Percentiles rank a stretch among this genome's conserved stretches.
These are phyloP conservation scores for Rhizophagus sp. DNA, from an alignment of 192 early-diverging fungal species.

Conservation along the genomic window DNA sequence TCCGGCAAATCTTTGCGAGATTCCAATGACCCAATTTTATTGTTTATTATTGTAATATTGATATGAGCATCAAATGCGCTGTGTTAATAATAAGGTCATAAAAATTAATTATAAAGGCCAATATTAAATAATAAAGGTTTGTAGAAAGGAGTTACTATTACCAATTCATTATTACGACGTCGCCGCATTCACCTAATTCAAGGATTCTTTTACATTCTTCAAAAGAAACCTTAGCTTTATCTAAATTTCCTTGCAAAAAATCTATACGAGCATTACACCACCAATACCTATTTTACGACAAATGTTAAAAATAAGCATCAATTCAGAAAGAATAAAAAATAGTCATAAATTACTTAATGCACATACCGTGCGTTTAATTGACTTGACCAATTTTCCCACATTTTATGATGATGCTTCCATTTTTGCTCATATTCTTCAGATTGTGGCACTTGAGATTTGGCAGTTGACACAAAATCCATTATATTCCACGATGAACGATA, in stretches of 20 bases:
- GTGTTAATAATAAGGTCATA: neutral
- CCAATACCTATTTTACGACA: neutral
- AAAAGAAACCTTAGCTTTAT: neutral
- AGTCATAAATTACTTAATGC: neutral
- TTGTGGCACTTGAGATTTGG: too few relatives aligned
- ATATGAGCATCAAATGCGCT: slow-evolving; percentile 18
- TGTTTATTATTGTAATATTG: slow-evolving; percentile 8
- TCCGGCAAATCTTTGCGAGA: neutral
- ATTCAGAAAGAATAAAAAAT: neutral
- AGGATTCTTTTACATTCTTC: neutral
- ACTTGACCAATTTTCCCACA: slow-evolving; percentile 4
- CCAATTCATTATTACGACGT: slow-evolving; percentile 5
- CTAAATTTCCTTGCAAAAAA: slow-evolving; percentile 7
- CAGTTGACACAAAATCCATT: neutral
- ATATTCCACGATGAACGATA: neutral
- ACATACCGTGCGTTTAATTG: neutral
- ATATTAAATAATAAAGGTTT: neutral
- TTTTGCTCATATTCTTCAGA: neutral
- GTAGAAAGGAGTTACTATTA: neutral
- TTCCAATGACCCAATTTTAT: slow-evolving; percentile 7
- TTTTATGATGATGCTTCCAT: neutral
- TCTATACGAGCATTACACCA: slow-evolving; percentile 8
- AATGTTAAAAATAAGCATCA: neutral
- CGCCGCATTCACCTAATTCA: neutral
- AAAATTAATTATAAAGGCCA: neutral